Evolutionary conservation across 2,329 filamentous ascomycete species (phyloP).

Genomic region (Fusarium subtropicale): DNA sequence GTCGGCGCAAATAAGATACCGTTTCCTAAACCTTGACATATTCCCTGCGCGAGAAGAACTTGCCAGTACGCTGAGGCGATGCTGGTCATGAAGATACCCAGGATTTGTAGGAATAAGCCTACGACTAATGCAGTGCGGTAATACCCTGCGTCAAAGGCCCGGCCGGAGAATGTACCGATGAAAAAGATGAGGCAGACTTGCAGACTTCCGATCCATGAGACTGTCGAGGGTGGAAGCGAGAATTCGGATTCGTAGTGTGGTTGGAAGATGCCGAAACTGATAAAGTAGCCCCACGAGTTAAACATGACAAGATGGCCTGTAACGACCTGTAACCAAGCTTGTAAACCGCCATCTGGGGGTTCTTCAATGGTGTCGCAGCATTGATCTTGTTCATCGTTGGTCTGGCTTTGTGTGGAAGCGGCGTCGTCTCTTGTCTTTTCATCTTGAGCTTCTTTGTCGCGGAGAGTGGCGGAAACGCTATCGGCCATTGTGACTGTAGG

Average conservation of each 20-base stretch:
- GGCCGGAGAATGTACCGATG: constrained; percentile 56
- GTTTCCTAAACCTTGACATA: constrained; percentile 67
- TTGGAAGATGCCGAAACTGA: constrained; percentile 55
- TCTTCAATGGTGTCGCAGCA: not conserved
- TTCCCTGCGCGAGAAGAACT: constrained; percentile 63
- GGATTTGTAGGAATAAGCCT: constrained; percentile 57
- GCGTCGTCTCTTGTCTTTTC: constrained; percentile 28
- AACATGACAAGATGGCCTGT: constrained; percentile 54
- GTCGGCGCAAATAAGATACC: constrained; percentile 67
- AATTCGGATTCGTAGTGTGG: constrained; percentile 54
- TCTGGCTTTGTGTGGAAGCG: constrained; percentile 12
- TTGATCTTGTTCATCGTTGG: not conserved
- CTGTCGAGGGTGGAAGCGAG: constrained; percentile 49
- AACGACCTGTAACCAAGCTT: constrained; percentile 55
- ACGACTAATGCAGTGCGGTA: constrained; percentile 50
- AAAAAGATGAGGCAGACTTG: constrained; percentile 58
- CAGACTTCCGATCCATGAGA: constrained; percentile 63
- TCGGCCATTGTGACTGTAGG: not conserved
- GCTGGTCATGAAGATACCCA: constrained; percentile 61
- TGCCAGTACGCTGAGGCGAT: constrained; percentile 59
- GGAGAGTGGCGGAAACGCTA: constrained; percentile 24
- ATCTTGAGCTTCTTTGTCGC: not conserved
- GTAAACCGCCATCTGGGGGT: constrained; percentile 53
- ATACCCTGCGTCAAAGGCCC: constrained; percentile 57
- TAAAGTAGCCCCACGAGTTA: constrained; percentile 56